phyloP scores from a whole-genome alignment of 139 green algal genomes.

The Chlamydomonas asymmetrica region DNA sequence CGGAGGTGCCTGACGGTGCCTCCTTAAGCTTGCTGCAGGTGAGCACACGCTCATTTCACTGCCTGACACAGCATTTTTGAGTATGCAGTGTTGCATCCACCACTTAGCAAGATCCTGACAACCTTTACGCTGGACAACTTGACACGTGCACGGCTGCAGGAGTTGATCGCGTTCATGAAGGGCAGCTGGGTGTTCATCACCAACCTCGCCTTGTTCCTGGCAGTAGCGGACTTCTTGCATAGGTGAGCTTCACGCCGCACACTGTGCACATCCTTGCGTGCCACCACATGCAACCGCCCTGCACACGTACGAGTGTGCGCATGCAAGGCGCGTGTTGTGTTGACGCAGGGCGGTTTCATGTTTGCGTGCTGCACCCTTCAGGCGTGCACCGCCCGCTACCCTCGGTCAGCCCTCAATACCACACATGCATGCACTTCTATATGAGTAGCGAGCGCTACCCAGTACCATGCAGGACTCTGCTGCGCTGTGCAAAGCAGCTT shows the following conservation, averaged over 20 bases:
- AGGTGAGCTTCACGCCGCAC: background rate
- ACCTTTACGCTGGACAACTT: too few species aligned
- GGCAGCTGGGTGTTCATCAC: constrained; percentile 44
- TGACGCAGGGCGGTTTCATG: background rate
- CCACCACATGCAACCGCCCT: background rate
- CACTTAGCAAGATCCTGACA: too few species aligned
- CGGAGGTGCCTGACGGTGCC: constrained; percentile 1
- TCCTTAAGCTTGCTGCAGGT: too few species aligned
- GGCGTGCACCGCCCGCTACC: background rate
- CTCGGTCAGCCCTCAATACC: background rate
- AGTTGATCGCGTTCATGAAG: constrained; percentile 38
- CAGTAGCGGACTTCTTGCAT: constrained; percentile 48
- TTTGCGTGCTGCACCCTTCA: background rate
- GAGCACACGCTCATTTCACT: too few species aligned
- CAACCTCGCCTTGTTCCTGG: constrained; percentile 50
- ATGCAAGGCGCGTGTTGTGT: background rate
- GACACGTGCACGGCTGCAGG: too few species aligned
- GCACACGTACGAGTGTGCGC: background rate
- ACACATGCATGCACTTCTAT: background rate
- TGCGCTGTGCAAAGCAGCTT: background rate
- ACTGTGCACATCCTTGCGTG: background rate
- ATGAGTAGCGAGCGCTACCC: background rate
- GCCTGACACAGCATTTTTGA: too few species aligned
- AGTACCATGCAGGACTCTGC: background rate
- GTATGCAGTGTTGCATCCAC: constrained; percentile 26